phyloP scores from a whole-genome alignment of 108 stramenopile species.

The Cyclotella cryptica region DNA sequence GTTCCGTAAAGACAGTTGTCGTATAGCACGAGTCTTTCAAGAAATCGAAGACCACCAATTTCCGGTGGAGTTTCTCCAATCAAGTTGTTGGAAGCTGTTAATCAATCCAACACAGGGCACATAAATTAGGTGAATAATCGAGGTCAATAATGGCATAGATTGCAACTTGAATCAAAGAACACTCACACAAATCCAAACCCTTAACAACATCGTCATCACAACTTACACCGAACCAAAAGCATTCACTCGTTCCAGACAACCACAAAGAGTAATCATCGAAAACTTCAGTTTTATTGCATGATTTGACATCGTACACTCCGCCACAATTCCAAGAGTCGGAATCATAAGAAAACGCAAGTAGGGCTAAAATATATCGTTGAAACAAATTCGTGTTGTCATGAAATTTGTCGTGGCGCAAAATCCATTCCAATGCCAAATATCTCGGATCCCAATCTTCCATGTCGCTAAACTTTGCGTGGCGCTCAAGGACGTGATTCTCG shows the following conservation, averaged over 20 bases:
- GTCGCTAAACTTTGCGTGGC: conserved; percentile 26
- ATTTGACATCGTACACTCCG: not conserved
- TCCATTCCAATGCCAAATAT: conserved; percentile 35
- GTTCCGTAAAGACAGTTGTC: conserved; percentile 14
- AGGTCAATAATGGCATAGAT: no score
- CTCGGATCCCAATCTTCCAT: conserved; percentile 22
- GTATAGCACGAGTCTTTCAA: not conserved
- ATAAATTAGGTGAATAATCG: no score
- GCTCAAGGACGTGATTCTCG: conserved; percentile 23
- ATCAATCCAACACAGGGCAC: not conserved
- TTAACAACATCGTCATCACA: conserved; percentile 56
- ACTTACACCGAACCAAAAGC: conserved; percentile 66
- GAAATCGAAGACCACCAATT: not conserved
- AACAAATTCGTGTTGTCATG: no score
- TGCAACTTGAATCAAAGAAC: no score
- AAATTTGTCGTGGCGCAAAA: conserved; percentile 20
- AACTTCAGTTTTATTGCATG: conserved; percentile 4
- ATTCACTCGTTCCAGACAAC: conserved; percentile 56
- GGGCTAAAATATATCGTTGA: no score
- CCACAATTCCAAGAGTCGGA: conserved; percentile 17
- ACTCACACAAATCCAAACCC: conserved; percentile 33
- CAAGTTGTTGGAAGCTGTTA: not conserved
- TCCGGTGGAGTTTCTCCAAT: no score
- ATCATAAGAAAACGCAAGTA: conserved; percentile 26
- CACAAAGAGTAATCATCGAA: conserved; percentile 25